A percentile compares a stretch with the other conserved stretches of the same genome.
Conservation (phyloP, 2,329 filamentous ascomycete species). For the Metarhizium guizhouense region DNA sequence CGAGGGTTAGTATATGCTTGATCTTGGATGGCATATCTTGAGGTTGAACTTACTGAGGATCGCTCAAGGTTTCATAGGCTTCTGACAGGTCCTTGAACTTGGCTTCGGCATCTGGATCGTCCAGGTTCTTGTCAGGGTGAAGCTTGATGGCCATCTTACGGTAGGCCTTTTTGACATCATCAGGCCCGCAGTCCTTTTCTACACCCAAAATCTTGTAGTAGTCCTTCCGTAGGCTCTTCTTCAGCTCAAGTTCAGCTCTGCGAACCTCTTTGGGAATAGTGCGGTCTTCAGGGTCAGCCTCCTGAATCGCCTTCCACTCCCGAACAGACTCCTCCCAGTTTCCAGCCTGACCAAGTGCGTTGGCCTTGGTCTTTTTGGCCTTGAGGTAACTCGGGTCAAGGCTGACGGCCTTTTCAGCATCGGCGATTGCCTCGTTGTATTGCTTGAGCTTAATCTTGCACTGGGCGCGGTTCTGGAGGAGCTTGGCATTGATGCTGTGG, state of each 20-base stretch:
- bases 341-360: constrained; percentile 74
- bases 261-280: constrained; percentile 76
- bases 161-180: constrained; percentile 93
- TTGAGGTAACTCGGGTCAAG: constrained; percentile 82
- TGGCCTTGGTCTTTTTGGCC: constrained; percentile 88
- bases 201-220: constrained; percentile 97
- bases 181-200: constrained; percentile 74
- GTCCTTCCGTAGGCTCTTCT: constrained; percentile 96
- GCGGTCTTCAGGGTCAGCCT: constrained; percentile 74
- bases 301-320: constrained; percentile 80
- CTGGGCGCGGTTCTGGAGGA: constrained; percentile 86
- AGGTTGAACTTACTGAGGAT: constrained; percentile 64
- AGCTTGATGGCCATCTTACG: constrained; percentile 87
- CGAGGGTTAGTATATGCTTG: constrained; percentile 23
- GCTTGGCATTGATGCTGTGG: constrained; percentile 88
- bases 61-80: constrained; percentile 91
- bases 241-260: constrained; percentile 86
- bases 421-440: constrained; percentile 69
- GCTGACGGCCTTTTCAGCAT: constrained; percentile 76
- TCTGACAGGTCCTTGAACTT: constrained; percentile 98
- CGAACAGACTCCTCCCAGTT: constrained; percentile 87
- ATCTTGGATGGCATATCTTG: background rate
- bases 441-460: constrained; percentile 78
- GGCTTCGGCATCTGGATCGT: constrained; percentile 73
- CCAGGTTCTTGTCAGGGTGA: constrained; percentile 96